Base-by-base conservation (phyloP, 1,284 basidiomycete genomes). In the Sanghuangporus baumii region DNA sequence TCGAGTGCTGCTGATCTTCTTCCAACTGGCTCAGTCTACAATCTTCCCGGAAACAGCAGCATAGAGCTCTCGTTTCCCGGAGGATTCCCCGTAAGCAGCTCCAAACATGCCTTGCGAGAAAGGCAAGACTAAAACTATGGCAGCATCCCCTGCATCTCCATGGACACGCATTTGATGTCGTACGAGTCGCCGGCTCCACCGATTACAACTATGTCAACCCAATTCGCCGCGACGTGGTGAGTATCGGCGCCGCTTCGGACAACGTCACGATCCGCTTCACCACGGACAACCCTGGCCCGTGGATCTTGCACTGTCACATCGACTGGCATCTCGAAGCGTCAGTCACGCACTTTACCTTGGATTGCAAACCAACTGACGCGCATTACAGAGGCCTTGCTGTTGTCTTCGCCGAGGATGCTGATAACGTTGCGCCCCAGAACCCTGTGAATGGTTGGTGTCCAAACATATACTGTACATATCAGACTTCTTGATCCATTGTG, bases 251-350 rank as follows among this genome's bases (percentile, higher is more conserved):
- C 36, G 66, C 62, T 12, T 57, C 59, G 7, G 57, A 59, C 36
- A 71, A 72, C 50, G 71, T 74, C 6, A 73, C 73, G 6, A 72
- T 79, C 61, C 73, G 77, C 14, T 73, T 70, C 60, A 64, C 58
- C 47, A 81, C 80, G 0, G 75, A 81, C 61, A 82, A 82, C 62
- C 68, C 80, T 40, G 80, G 79, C 0, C 79, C 79, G 3, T 81
- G 80, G 79, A 72, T 80, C 66, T 67, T 80, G 40, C 78, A 81
- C 67, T 79, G 79, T 66, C 78, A 81, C 61, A 77, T 80, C 55
- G 78, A 80, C 59, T 79, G 74, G 57, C 57, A 59, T 59, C 31
- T 59, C 26, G 41, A 48, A 26, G 79, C 79, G 2, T 81, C 79
- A 78, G 72, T 81, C 66, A 67, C 79, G 36, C 78, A 80, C 66